Evolutionary conservation across 2,329 filamentous ascomycete species (phyloP), one percentile per base, ranked within the genome.

Genomic region (Cytospora mali): DNA sequence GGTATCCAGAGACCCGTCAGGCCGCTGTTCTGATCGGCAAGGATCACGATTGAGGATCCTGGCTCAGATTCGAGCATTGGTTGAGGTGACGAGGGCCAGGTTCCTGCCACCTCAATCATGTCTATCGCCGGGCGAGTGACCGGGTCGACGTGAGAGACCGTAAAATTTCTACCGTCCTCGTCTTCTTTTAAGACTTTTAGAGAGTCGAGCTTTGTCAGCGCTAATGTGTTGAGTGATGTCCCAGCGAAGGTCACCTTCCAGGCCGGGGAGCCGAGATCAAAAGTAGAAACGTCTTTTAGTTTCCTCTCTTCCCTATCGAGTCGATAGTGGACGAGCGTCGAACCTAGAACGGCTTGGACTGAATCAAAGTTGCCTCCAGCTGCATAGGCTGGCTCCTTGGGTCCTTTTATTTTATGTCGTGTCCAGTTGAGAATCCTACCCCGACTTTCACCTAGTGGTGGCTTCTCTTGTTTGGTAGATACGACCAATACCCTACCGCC

Each of bases 401-500:
- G 71, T 10, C 70, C 72, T 54, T 72, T 74, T 54, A 80, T 79
- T 67, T 79, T 83, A 64, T 81, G 80, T 16, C 81, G 77, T n/a
- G 78, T 84, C 78, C 76, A 84, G 71, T 82, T 88, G 23, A 75
- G 77, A 61, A 87, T 80, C 60, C 66, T 73, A 42, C 67, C 69
- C 50, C 66, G 66, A 6, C 66, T 68, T 3, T 68, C 69, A 5
- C 73, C 71, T 58, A 71, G 67, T 16, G 46, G 57, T 11, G 59
- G 49, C 7, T 61, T 64, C 23, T 71, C 71, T 56, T 64, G 72
- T 50, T 79, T 77, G 7, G 82, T 77, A 1, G 84, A 82, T 16
- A 88, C 78, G 9, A 90, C 79, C 23, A 87, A 69, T 14, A 90
- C 74, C 6, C 80, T 77, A 1, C 86, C 86, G 11, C 75, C 75